Evolutionary conservation across 495 filamentous ascomycete species (phyloP), one percentile per base, ranked within the genome.

Genomic region (Evansstolkia leycettana): DNA sequence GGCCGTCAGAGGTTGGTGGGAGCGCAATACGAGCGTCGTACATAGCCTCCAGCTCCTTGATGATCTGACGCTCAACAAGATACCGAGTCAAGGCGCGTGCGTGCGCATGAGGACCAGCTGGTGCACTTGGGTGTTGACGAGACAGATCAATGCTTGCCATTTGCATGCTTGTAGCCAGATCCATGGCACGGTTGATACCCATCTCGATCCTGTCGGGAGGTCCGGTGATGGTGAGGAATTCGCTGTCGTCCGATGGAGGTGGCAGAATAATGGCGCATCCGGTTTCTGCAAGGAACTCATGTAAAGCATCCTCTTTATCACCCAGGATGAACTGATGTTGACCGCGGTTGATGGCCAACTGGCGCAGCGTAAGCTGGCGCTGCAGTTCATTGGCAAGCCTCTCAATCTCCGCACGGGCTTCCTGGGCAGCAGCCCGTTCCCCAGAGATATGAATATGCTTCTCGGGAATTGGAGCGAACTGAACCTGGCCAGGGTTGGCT

Each of bases 281-380:
- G 31, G 89, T 95, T 42, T 94, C 76, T 11, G 76, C 73, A 39
- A 94, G 74, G 64, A 99, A 89, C 29, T 93, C 71, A 33, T 94
- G 77, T 28, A 86, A 58, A 2, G 82, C 77, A 39, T 78, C 71
- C 19, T 81, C 84, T 35, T 74, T 65, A 25, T 90, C 76, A 25
- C 84, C 85, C 41, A 93, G 75, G 46, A 99, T 84, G 60, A 94
- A 94, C 51, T 86, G 86, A 54, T 94, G 89, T 27, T 80, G 76
- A 13, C 79, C 81, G 35, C 73, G 78, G 42, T 82, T 75, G 45
- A 98, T 76, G 0, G 74, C 66, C 28, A 88, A 51, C 52, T 87
- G 74, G 25, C 86, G 72, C 7, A 85, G 56, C 12, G 76, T 74
- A 39, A 99, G 59, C 40, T 70, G 69, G 18, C 71, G 72, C 38